phyloP scores from a whole-genome alignment of 2,329 filamentous ascomycete genomes.

The Chaetomiaceae sp. region DNA sequence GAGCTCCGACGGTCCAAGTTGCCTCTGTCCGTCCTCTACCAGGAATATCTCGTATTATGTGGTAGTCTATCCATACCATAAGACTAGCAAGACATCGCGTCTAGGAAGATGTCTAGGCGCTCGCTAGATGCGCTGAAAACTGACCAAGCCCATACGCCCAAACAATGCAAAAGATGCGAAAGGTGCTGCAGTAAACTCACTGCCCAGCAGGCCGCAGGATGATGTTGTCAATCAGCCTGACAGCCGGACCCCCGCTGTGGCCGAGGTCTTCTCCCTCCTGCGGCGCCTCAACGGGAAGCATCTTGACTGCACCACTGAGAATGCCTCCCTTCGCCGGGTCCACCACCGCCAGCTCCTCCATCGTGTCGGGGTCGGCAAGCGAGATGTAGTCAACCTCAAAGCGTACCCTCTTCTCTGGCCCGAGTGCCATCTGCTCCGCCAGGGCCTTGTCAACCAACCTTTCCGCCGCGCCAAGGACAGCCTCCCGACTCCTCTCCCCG shows the following conservation, averaged over 20 bases:
- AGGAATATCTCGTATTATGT: no score
- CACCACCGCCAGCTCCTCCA: conserved; percentile 71
- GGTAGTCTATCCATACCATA: background rate
- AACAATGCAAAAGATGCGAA: conserved; percentile 12
- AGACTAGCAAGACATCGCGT: background rate
- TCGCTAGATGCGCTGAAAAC: background rate
- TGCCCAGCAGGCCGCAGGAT: conserved; percentile 51
- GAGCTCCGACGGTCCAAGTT: no score
- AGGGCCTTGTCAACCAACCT: conserved; percentile 52
- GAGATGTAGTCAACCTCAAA: conserved; percentile 93
- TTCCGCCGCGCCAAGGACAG: conserved; percentile 69
- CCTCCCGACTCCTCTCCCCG: conserved; percentile 50
- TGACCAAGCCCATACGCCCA: conserved; percentile 10
- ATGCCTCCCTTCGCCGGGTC: conserved; percentile 71
- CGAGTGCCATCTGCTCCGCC: conserved; percentile 57
- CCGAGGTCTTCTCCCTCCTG: conserved; percentile 71
- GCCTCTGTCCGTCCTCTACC: no score
- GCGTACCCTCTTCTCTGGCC: conserved; percentile 56
- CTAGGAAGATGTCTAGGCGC: conserved; percentile 5
- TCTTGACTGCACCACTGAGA: conserved; percentile 85
- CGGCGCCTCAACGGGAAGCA: conserved; percentile 72
- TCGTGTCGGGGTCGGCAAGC: conserved; percentile 75
- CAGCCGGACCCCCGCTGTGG: conserved; percentile 64
- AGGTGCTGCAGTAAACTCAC: background rate
- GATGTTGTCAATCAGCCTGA: conserved; percentile 92